A percentile compares a stretch with the other conserved stretches of the same genome.
Conservation (phyloP, 257 asterid genomes). For the Cynanchum wilfordii region DNA sequence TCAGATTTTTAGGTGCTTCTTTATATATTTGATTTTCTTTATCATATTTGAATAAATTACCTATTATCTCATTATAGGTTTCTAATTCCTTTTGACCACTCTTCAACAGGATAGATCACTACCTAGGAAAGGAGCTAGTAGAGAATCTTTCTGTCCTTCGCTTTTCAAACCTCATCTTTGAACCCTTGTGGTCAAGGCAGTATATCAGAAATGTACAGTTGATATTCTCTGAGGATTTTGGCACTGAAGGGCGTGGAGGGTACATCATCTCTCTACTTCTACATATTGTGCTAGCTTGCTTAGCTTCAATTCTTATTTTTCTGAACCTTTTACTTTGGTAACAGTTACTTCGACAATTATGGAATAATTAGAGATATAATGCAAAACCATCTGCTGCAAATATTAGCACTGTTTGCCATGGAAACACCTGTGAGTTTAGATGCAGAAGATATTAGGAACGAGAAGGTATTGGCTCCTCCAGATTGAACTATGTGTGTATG, state of each 20-base stretch:
- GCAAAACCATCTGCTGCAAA: slow-evolving; percentile 98
- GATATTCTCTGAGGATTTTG: slow-evolving; percentile 95
- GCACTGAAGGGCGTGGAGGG: slow-evolving; percentile 99
- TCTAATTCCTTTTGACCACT: slow-evolving; percentile 4
- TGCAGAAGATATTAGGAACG: slow-evolving; percentile 96
- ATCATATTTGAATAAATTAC: slow-evolving; percentile 2
- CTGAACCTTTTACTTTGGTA: slow-evolving; percentile 11
- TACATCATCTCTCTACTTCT: slow-evolving; percentile 31
- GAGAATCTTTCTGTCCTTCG: slow-evolving; percentile 97
- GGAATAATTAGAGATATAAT: slow-evolving; percentile 95
- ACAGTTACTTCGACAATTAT: slow-evolving; percentile 86
- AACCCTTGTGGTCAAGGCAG: slow-evolving; percentile 96
- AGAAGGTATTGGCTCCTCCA: slow-evolving; percentile 52
- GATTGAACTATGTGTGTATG: not conserved
- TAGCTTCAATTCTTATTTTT: slow-evolving; percentile 7
- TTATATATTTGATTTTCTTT: not conserved
- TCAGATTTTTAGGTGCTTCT: slow-evolving; percentile 74
- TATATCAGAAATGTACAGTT: slow-evolving; percentile 91
- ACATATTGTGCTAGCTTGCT: slow-evolving; percentile 5
- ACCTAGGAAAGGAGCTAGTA: slow-evolving; percentile 96
- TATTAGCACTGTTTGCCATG: slow-evolving; percentile 95
- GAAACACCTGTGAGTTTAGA: slow-evolving; percentile 98
- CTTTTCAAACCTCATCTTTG: slow-evolving; percentile 86
- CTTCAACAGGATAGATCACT: slow-evolving; percentile 84
- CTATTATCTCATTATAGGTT: not conserved